Evolutionary conservation across 768 basidiomycete genomes (phyloP).

Genomic region (Hericium coralloides): DNA sequence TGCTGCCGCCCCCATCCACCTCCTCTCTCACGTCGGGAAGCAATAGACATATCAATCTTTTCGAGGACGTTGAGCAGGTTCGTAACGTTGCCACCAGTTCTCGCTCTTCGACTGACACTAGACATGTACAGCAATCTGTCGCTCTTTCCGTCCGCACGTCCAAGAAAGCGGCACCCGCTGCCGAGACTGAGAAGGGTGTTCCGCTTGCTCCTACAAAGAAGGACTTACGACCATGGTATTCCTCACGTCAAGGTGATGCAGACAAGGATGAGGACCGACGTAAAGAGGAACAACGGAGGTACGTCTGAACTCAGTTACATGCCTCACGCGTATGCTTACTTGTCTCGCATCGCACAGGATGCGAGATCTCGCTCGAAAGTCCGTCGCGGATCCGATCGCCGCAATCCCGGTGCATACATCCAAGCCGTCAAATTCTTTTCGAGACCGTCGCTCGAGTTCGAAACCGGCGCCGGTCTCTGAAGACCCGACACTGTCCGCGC

Average conservation of each 20-base stretch:
- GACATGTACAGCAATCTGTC: slow-evolving; percentile 31
- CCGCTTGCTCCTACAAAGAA: slow-evolving; percentile 66
- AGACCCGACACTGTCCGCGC: slow-evolving; percentile 32
- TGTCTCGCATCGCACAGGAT: slow-evolving; percentile 28
- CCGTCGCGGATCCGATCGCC: slow-evolving; percentile 61
- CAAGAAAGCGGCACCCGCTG: slow-evolving; percentile 22
- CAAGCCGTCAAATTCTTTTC: slow-evolving; percentile 21
- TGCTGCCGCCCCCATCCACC: slow-evolving; percentile 17
- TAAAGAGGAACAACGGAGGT: slow-evolving; percentile 19
- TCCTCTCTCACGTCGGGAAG: slow-evolving; percentile 33
- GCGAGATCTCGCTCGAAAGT: slow-evolving; percentile 57
- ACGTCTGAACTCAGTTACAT: not conserved
- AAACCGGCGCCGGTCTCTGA: slow-evolving; percentile 12
- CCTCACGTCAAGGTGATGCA: slow-evolving; percentile 9
- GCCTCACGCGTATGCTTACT: not conserved
- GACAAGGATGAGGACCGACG: slow-evolving; percentile 6
- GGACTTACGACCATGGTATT: slow-evolving; percentile 80
- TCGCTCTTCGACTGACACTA: not conserved
- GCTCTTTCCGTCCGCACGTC: slow-evolving; percentile 38
- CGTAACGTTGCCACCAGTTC: not conserved
- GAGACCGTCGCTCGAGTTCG: not conserved
- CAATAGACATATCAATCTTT: slow-evolving; percentile 82
- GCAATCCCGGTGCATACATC: slow-evolving; percentile 62
- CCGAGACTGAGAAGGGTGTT: slow-evolving; percentile 61
- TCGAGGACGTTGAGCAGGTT: slow-evolving; percentile 60